A percentile compares a stretch with the other conserved stretches of the same genome.
phyloP scores from a whole-genome alignment of 2,329 filamentous ascomycete species.

The Colletotrichum sp. region DNA sequence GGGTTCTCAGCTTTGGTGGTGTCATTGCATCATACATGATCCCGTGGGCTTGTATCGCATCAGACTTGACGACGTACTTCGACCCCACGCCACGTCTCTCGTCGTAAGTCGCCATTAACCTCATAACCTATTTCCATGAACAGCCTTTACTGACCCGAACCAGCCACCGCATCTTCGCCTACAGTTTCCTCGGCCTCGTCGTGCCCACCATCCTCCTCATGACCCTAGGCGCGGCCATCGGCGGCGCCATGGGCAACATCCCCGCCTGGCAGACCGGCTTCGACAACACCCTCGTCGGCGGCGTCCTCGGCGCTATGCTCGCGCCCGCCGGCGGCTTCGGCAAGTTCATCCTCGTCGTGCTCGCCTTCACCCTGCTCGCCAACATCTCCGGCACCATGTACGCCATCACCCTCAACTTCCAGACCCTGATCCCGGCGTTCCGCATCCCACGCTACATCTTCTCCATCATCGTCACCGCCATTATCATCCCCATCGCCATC shows the following conservation, averaged over 20 bases:
- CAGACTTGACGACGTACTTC: constrained; percentile 67
- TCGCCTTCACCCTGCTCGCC: constrained; percentile 42
- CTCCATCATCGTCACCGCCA: constrained; percentile 40
- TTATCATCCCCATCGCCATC: constrained; percentile 47
- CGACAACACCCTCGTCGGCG: constrained; percentile 32
- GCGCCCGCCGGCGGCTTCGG: constrained; percentile 35
- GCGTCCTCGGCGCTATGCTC: constrained; percentile 36
- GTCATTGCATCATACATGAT: constrained; percentile 69
- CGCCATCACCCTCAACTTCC: constrained; percentile 42
- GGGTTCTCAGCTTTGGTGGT: constrained; percentile 62
- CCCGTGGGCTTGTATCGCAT: constrained; percentile 63
- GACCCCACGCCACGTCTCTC: constrained; percentile 54
- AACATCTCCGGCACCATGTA: constrained; percentile 43
- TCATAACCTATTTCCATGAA: background rate
- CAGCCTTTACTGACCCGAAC: background rate
- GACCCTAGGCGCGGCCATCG: constrained; percentile 45
- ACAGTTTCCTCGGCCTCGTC: constrained; percentile 61
- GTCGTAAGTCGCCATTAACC: constrained; percentile 37
- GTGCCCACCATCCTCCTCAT: constrained; percentile 37
- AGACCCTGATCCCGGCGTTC: constrained; percentile 41
- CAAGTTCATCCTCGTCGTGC: constrained; percentile 41
- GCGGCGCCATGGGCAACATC: constrained; percentile 34
- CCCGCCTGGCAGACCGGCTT: constrained; percentile 33
- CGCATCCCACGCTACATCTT: constrained; percentile 46
- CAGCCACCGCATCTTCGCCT: constrained; percentile 54